Evolutionary conservation across 2,329 filamentous ascomycete genomes (phyloP).

Genomic region (Trichoderma brevicompactum): DNA sequence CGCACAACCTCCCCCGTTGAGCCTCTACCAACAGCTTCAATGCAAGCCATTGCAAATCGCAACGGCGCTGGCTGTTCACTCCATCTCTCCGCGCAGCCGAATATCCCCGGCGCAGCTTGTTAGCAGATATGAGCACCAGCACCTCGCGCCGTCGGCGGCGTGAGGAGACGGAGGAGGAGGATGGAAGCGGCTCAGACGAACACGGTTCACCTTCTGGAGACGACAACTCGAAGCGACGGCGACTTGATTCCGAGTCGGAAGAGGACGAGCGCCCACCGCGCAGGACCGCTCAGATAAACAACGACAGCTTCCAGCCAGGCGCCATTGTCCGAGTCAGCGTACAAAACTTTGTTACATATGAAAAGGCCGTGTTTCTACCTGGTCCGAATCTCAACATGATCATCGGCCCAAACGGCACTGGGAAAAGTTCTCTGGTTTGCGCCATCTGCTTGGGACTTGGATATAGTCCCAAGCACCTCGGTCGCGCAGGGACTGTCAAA

Average conservation of each 20-base stretch:
- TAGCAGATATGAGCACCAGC: conserved; percentile 37
- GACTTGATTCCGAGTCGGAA: conserved; percentile 37
- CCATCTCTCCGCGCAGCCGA: neutral
- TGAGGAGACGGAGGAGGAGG: conserved; percentile 49
- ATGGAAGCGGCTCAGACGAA: conserved; percentile 28
- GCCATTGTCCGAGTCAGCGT: conserved; percentile 87
- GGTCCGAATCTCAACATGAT: conserved; percentile 97
- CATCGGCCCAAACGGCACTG: conserved; percentile 97
- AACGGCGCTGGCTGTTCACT: neutral
- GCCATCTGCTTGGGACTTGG: conserved; percentile 93
- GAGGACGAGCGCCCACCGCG: conserved; percentile 26
- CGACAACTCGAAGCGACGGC: conserved; percentile 45
- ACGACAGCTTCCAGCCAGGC: conserved; percentile 66
- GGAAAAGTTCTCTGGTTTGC: conserved; percentile 96
- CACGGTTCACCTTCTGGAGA: conserved; percentile 35
- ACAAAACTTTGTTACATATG: conserved; percentile 93
- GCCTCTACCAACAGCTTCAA: conserved; percentile 5
- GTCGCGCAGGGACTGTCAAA: conserved; percentile 79
- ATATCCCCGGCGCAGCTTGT: neutral
- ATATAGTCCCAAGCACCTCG: conserved; percentile 79
- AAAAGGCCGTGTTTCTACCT: conserved; percentile 84
- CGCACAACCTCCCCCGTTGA: neutral
- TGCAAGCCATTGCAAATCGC: neutral
- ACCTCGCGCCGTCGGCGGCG: conserved; percentile 49
- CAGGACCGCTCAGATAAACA: conserved; percentile 29